Base-by-base conservation (phyloP, 1,284 basidiomycete species). In the Cryptococcus sp. region DNA sequence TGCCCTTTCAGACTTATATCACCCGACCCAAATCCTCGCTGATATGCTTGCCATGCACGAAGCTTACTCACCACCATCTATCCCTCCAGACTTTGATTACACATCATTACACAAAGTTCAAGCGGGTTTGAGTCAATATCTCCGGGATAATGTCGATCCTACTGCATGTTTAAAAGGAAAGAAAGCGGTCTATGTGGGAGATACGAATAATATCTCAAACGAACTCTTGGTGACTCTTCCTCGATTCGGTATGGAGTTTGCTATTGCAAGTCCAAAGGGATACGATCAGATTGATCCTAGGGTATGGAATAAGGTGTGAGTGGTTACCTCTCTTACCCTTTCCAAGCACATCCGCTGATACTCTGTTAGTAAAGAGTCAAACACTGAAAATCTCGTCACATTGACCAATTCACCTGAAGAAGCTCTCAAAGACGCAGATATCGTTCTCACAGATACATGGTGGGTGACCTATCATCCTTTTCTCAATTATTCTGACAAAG, bases 361-460 rank as follows among this genome's bases (percentile, higher is more conserved):
- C 35, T 23, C n/a, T 35, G 5, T 37, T 68, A 72, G 72, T 50
- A 61, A 59, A 36, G 74, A 78, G 55, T 73, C 70, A 59, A 68
- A 72, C 42, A 64, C 71, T 44, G 60, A 71, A 55, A 47, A 57
- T 41, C 55, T 61, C 35, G 63, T 77, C 63, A 59, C 65, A 55
- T 61, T 77, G 50, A 78, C 77, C 51, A 76, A 71, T 58, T 66
- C 66, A 67, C 94, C 96, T 0, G 81, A 80, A 42, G 90, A 92
- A 69, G 95, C 96, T 0, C 87, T 98, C 11, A 78, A 86, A 13
- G 87, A 86, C 48, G 95, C 96, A 14, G 92, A 98, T 72, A 83
- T 98, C 23, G 88, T 98, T 49, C 84, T 97, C 23, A 98, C 96
- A 2, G 93, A 97, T 76, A 97, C 93, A 3, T 97, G 93, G 91